Conservation (phyloP, 2,329 filamentous ascomycete genomes). For the Pestalotiopsis sp. region DNA sequence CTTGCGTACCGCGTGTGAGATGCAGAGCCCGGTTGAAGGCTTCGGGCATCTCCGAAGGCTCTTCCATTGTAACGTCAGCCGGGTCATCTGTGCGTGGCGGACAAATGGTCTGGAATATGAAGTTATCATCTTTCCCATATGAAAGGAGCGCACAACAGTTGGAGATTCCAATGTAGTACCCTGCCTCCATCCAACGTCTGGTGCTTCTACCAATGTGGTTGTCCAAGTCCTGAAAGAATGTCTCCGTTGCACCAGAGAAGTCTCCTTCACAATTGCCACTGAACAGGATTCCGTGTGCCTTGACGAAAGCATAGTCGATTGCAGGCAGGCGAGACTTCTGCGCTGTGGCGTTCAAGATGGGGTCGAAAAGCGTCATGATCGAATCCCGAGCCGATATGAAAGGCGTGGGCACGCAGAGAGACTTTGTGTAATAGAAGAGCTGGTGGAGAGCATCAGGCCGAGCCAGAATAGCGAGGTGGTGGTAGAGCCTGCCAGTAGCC, state of each 20-base stretch:
- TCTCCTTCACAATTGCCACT: conserved; percentile 47
- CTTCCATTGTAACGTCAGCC: conserved; percentile 20
- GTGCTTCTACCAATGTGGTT: conserved; percentile 54
- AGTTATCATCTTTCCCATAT: too few species aligned
- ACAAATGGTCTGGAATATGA: conserved; percentile 39
- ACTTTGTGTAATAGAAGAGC: conserved; percentile 72
- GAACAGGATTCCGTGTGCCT: conserved; percentile 66
- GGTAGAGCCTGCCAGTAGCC: conserved; percentile 76
- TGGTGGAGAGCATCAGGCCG: conserved; percentile 71
- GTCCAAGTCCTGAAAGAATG: conserved; percentile 58
- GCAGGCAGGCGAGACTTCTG: conserved; percentile 37
- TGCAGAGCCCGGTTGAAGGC: conserved; percentile 24
- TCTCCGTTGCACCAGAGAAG: conserved; percentile 44
- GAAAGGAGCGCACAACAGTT: too few species aligned
- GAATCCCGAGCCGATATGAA: conserved; percentile 70
- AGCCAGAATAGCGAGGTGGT: conserved; percentile 82
- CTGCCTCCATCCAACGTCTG: conserved; percentile 53
- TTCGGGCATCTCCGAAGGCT: conserved; percentile 20
- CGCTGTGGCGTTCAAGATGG: conserved; percentile 41
- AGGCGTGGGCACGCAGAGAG: conserved; percentile 66
- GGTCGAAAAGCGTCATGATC: conserved; percentile 70
- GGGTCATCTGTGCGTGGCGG: conserved; percentile 29
- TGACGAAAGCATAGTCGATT: conserved; percentile 64
- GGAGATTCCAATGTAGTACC: conserved; percentile 56
- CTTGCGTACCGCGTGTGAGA: conserved; percentile 26